Conservation (phyloP, 1,284 basidiomycete species). For the Phlebopus sp. region DNA sequence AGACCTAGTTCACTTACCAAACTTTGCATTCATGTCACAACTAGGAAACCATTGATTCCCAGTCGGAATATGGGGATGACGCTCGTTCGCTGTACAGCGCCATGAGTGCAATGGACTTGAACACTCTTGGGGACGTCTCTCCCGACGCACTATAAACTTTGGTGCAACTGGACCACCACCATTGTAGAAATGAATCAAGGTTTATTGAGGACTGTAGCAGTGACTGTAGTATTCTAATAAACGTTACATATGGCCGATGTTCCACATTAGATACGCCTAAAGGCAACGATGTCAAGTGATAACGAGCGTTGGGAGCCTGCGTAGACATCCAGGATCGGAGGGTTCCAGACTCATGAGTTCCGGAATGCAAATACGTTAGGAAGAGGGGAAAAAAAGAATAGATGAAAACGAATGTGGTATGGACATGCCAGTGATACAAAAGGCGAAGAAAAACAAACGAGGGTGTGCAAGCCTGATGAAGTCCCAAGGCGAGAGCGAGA, state of each 20-base stretch:
- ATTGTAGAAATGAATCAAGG: constrained; percentile 28
- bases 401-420: constrained; percentile 22
- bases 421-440: constrained; percentile 22
- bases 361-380: constrained; percentile 17
- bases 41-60: constrained; percentile 70
- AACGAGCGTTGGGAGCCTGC: constrained; percentile 13
- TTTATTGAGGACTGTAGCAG: constrained; percentile 32
- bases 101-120: constrained; percentile 55
- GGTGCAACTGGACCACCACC: background rate
- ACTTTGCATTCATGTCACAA: constrained; percentile 11
- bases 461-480: constrained; percentile 3
- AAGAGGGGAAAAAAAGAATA: constrained; percentile 10
- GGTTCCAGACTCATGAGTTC: constrained; percentile 4
- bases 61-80: constrained; percentile 71
- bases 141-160: constrained; percentile 64
- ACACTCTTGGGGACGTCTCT: constrained; percentile 72
- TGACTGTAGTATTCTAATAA: constrained; percentile 36
- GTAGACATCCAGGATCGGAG: constrained; percentile 2
- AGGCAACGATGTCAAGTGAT: constrained; percentile 16
- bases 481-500: constrained; percentile 20
- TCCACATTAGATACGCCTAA: constrained; percentile 31
- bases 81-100: constrained; percentile 59
- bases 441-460: constrained; percentile 17
- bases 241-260: constrained; percentile 36
- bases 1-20: background rate